Percentiles rank a stretch among this genome's conserved stretches.
Evolutionary conservation across 441 rosid genomes (phyloP).

Genomic region (Melianthus villosus): DNA sequence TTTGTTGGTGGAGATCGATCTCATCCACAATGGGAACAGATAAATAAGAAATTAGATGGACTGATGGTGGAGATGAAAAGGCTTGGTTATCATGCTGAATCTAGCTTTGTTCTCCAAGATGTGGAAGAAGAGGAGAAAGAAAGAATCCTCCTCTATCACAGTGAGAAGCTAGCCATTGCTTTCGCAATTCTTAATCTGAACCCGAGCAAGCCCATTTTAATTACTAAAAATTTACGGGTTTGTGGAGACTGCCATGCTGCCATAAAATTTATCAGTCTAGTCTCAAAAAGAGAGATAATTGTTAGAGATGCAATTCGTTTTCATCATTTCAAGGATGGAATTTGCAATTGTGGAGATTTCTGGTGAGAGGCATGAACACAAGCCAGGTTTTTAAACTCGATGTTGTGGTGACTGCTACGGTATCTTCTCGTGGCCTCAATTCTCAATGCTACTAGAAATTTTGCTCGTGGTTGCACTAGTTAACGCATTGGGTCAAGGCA

Average conservation of each 20-base stretch:
- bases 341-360: slow-evolving; percentile 20
- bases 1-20: no score
- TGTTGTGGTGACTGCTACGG: no score
- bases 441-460: no score
- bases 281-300: slow-evolving; percentile 14
- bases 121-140: slow-evolving; percentile 26
- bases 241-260: slow-evolving; percentile 22
- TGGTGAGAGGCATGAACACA: no score
- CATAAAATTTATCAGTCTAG: slow-evolving; percentile 14
- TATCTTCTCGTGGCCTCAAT: no score
- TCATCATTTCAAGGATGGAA: slow-evolving; percentile 24
- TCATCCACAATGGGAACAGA: no score
- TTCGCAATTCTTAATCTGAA: slow-evolving; percentile 15
- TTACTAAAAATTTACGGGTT: slow-evolving; percentile 26
- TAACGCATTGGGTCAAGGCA: no score
- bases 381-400: no score
- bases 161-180: slow-evolving; percentile 26
- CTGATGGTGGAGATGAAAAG: slow-evolving; percentile 13
- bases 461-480: no score
- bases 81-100: slow-evolving; percentile 17
- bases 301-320: slow-evolving; percentile 23
- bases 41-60: slow-evolving; percentile 13
- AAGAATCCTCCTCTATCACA: slow-evolving; percentile 17
- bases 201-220: slow-evolving; percentile 10
- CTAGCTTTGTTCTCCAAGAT: slow-evolving; percentile 18